Percentiles rank a stretch among this genome's conserved stretches.
Conservation (phyloP, 2,329 filamentous ascomycete genomes). For the Didymella pinodella region DNA sequence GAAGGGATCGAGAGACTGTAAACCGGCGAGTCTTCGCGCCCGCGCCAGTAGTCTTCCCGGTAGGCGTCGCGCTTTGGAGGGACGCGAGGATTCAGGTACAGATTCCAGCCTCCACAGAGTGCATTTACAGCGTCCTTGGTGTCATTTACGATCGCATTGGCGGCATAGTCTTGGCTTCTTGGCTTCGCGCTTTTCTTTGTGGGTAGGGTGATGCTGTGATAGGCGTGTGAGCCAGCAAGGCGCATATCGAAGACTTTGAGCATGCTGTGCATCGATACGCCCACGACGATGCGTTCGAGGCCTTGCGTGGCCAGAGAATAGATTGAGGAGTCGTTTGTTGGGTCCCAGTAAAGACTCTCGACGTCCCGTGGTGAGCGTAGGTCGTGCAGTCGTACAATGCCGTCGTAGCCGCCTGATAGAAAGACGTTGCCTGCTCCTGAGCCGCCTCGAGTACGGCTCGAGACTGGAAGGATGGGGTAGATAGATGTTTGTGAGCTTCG, state of each 20-base stretch:
- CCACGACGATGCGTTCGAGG: conserved; percentile 64
- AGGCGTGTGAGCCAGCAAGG: conserved; percentile 54
- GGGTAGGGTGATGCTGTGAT: conserved; percentile 43
- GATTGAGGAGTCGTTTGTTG: conserved; percentile 65
- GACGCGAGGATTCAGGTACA: conserved; percentile 55
- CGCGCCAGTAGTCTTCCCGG: conserved; percentile 29
- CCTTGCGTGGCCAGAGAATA: conserved; percentile 67
- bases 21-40: conserved; percentile 51
- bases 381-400: conserved; percentile 66
- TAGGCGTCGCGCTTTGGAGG: conserved; percentile 25
- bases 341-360: conserved; percentile 62
- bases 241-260: conserved; percentile 71
- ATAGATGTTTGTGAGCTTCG: conserved; percentile 46
- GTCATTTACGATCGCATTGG: conserved; percentile 26
- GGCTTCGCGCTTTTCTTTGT: conserved; percentile 11
- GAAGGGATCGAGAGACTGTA: conserved; percentile 60
- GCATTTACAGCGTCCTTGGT: conserved; percentile 4
- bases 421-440: conserved; percentile 60
- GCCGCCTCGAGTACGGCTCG: conserved; percentile 39
- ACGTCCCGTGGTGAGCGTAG: conserved; percentile 60
- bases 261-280: conserved; percentile 64
- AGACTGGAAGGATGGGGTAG: conserved; percentile 56
- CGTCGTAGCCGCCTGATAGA: conserved; percentile 67
- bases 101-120: conserved; percentile 53
- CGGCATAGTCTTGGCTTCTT: conserved; percentile 21